A percentile compares a stretch with the other conserved stretches of the same genome.
Conservation (phyloP, 768 basidiomycete species). For the Lentinus brumalis region DNA sequence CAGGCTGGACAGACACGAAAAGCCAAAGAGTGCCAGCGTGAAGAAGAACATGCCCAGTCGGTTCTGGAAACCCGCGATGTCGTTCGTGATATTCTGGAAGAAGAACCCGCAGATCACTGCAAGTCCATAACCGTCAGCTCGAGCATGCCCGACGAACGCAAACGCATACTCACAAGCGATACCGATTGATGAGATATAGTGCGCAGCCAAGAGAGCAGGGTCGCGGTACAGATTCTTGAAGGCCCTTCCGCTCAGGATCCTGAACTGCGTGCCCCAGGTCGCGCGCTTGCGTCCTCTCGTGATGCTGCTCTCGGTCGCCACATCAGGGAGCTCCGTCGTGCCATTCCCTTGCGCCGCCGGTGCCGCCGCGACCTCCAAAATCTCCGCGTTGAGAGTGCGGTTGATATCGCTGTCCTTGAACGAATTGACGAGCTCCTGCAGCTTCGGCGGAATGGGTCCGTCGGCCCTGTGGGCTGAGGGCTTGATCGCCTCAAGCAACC, state of each 20-base stretch:
- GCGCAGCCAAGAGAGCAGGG: conserved; percentile 86
- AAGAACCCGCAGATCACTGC: conserved; percentile 91
- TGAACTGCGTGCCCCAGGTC: conserved; percentile 87
- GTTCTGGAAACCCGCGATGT: conserved; percentile 98
- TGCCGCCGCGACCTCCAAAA: conserved; percentile 42
- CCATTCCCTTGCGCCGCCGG: conserved; percentile 28
- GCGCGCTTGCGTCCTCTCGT: conserved; percentile 79
- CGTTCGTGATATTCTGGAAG: conserved; percentile 89
- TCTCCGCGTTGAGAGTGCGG: conserved; percentile 60
- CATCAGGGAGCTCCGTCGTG: conserved; percentile 60
- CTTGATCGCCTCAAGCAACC: conserved; percentile 62
- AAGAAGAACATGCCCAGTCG: conserved; percentile 96
- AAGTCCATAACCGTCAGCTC: conserved; percentile 1
- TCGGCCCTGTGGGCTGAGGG: conserved; percentile 36
- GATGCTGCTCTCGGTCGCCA: conserved; percentile 65
- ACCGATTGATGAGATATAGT: conserved; percentile 83
- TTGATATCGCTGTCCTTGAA: conserved; percentile 72
- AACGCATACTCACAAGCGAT: conserved; percentile 68
- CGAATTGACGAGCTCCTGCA: conserved; percentile 71
- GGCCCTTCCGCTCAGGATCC: conserved; percentile 90
- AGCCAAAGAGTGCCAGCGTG: conserved; percentile 93
- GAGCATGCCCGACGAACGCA: conserved; percentile 1
- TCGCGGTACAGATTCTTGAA: conserved; percentile 99
- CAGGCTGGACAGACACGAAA: conserved; percentile 93
- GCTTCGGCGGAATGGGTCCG: conserved; percentile 52